phyloP scores from a whole-genome alignment of 2,329 filamentous ascomycete species.

The Ceratocystis variospora region DNA sequence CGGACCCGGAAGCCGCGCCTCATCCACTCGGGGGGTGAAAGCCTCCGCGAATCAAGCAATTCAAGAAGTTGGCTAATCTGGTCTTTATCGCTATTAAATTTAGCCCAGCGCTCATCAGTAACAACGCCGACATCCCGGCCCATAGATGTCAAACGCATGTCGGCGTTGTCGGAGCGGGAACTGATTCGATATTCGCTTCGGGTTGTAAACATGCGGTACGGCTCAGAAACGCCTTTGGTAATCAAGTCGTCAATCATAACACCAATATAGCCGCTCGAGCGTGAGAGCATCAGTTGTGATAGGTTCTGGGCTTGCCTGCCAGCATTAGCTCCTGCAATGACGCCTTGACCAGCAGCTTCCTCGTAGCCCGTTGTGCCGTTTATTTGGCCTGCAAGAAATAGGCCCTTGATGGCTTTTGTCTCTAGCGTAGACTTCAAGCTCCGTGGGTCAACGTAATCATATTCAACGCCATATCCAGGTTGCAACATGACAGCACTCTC shows the following conservation, averaged over 20 bases:
- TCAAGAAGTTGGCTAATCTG: constrained; percentile 54
- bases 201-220: constrained; percentile 96
- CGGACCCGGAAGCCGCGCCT: constrained; percentile 55
- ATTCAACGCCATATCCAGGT: constrained; percentile 92
- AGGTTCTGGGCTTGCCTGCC: constrained; percentile 62
- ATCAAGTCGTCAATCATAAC: constrained; percentile 98
- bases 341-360: constrained; percentile 85
- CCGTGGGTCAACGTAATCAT: constrained; percentile 94
- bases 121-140: constrained; percentile 68
- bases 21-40: constrained; percentile 53
- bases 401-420: constrained; percentile 76
- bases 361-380: constrained; percentile 98
- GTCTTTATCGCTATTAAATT: constrained; percentile 49
- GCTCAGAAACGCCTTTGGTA: constrained; percentile 92
- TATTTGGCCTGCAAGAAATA: constrained; percentile 91
- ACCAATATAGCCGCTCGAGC: constrained; percentile 89
- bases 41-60: constrained; percentile 43
- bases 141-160: constrained; percentile 66
- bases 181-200: constrained; percentile 92
- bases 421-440: constrained; percentile 79
- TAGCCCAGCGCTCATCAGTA: constrained; percentile 60
- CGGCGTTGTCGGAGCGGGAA: constrained; percentile 84
- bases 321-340: constrained; percentile 87
- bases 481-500: constrained; percentile 87
- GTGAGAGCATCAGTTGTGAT: constrained; percentile 51